Evolutionary conservation across 2,329 filamentous ascomycete species (phyloP), one percentile per base, ranked within the genome.

Genomic region (Penicillium hesseltinei): DNA sequence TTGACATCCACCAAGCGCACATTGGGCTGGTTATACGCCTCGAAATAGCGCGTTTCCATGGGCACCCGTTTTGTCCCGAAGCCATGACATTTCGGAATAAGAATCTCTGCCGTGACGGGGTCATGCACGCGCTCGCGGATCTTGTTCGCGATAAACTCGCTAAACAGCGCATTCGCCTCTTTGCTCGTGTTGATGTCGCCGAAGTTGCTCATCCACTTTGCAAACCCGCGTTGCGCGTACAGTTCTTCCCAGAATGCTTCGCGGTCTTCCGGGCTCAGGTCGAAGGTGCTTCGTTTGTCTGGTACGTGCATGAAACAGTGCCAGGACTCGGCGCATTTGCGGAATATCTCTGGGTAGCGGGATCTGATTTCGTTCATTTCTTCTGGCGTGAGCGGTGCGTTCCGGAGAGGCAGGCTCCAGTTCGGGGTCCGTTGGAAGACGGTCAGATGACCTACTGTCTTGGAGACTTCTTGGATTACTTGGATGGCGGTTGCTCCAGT

Each of bases 401-500:
- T 62, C 44, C 66, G 56, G 54, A 71, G 62, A 6, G 69, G 69
- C 2, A 63, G 45, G 3, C 64, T 59, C 63, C 66, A 69, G 39
- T 69, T 69, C 0, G 69, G 62, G 0, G 66, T 66, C 1, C 66
- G 60, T 35, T 67, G 64, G 33, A 67, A 67, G 15, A 68, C 61
- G 4, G 67, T 66, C 2, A 69, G 60, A 5, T 57, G 36, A 2
- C 54, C 51, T 5, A 54, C 65, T 2, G 23, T 56, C 51, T 61
- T 62, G 11, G 60, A 61, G 31, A 62, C 58, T 19, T 62, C 59
- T 29, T 67, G 65, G 10, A 66, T 68, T 23, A 66, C 60, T 44
- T 79, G 77, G 4, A 79, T 73, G 5, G 72, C 77, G 0, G 76
- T 77, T 3, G 75, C 73, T 7, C 77, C 77, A 9, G 74, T 77